Conservation (phyloP, 1,139 yeast species). For the Candida neerlandica region DNA sequence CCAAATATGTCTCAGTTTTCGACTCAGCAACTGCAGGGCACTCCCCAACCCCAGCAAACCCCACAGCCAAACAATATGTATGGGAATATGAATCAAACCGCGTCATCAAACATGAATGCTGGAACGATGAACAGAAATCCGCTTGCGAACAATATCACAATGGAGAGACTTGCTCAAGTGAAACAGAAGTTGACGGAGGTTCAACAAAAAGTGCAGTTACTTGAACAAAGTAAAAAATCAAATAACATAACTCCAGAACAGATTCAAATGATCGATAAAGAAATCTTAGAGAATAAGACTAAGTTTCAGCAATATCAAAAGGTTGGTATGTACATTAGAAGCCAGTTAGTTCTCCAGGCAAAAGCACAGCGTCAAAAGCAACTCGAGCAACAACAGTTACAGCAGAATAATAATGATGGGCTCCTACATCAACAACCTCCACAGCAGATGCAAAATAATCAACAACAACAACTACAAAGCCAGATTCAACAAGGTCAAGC, state of each 20-base stretch:
- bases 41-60: slow-evolving; percentile 7
- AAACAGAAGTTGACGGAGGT: slow-evolving; percentile 44
- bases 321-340: slow-evolving; percentile 42
- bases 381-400: slow-evolving; percentile 11
- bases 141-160: slow-evolving; percentile 30
- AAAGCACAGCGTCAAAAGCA: slow-evolving; percentile 19
- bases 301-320: slow-evolving; percentile 44
- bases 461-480: slow-evolving; percentile 5
- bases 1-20: slow-evolving; percentile 10
- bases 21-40: slow-evolving; percentile 2
- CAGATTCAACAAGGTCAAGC: slow-evolving; percentile 12
- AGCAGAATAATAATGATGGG: background rate
- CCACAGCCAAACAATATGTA: slow-evolving; percentile 8
- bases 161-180: slow-evolving; percentile 46
- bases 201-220: slow-evolving; percentile 40
- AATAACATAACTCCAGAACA: slow-evolving; percentile 28
- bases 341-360: slow-evolving; percentile 42
- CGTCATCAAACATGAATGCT: slow-evolving; percentile 13
- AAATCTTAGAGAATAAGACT: slow-evolving; percentile 37
- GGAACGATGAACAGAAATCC: slow-evolving; percentile 10
- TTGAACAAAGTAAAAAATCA: slow-evolving; percentile 31
- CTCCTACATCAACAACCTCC: slow-evolving; percentile 11
- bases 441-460: slow-evolving; percentile 9
- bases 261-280: slow-evolving; percentile 36
- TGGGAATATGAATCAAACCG: slow-evolving; percentile 11